Percentiles rank a stretch among this genome's conserved stretches.
Conservation (phyloP, 495 filamentous ascomycete species). For the Trichoderma erinaceum region DNA sequence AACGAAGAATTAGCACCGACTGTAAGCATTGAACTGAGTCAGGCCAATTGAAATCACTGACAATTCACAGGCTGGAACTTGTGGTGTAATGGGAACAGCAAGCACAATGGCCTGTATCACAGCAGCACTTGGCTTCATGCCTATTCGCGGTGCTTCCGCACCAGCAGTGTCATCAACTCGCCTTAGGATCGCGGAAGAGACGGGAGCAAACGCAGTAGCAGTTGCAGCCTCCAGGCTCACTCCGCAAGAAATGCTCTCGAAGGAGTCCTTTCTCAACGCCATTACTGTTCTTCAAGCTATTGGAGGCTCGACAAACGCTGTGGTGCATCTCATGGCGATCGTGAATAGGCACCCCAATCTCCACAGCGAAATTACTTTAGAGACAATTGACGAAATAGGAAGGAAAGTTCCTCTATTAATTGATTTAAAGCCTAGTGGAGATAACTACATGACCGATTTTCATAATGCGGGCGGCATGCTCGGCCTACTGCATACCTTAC, state of each 20-base stretch:
- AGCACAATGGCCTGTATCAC: constrained; percentile 64
- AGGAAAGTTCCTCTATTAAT: constrained; percentile 54
- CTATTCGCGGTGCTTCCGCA: constrained; percentile 51
- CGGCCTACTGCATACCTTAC: constrained; percentile 48
- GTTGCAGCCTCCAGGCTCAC: constrained; percentile 18
- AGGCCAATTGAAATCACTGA: not conserved
- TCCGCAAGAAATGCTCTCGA: constrained; percentile 51
- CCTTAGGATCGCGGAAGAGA: constrained; percentile 57
- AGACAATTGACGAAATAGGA: constrained; percentile 56
- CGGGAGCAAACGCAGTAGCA: constrained; percentile 22
- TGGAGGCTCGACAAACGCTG: constrained; percentile 62
- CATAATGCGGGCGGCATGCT: constrained; percentile 63
- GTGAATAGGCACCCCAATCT: constrained; percentile 52
- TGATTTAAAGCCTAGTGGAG: constrained; percentile 61
- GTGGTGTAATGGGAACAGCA: constrained; percentile 67
- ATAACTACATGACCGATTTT: constrained; percentile 68
- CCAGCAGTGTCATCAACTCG: constrained; percentile 60
- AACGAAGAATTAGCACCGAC: constrained; percentile 64
- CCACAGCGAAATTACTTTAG: constrained; percentile 48
- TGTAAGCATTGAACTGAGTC: constrained; percentile 19
- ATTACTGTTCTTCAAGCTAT: constrained; percentile 64
- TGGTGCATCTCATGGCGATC: constrained; percentile 63
- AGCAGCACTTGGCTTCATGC: constrained; percentile 59
- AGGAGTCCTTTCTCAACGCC: constrained; percentile 60
- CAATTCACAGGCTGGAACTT: constrained; percentile 41